Evolutionary conservation across 1,284 basidiomycete species (phyloP).

Genomic region (Omphalotus olearius): DNA sequence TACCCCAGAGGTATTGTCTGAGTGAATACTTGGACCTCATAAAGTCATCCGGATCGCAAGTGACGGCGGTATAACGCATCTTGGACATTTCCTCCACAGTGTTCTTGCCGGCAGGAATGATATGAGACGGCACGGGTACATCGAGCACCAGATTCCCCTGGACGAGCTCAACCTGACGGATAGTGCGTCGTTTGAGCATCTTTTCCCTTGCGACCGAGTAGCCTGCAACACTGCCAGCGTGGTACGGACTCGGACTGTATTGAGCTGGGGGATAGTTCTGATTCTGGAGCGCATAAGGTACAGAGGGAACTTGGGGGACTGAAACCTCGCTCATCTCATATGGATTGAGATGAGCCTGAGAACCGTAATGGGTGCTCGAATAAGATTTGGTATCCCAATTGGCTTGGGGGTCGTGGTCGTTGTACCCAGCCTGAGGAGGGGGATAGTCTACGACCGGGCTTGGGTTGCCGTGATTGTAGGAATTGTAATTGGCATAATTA

Average conservation of each 20-base stretch:
- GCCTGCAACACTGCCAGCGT: slow-evolving; percentile 48
- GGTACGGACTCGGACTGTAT: slow-evolving; percentile 43
- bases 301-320: slow-evolving; percentile 49
- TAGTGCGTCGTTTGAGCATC: slow-evolving; percentile 73
- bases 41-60: slow-evolving; percentile 91
- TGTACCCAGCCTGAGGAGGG: slow-evolving; percentile 21
- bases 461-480: slow-evolving; percentile 21
- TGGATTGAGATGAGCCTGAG: slow-evolving; percentile 66
- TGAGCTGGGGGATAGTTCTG: slow-evolving; percentile 55
- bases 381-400: slow-evolving; percentile 58
- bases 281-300: slow-evolving; percentile 38
- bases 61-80: slow-evolving; percentile 90
- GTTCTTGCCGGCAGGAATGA: slow-evolving; percentile 62
- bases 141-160: slow-evolving; percentile 84
- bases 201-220: slow-evolving; percentile 70
- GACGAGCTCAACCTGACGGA: slow-evolving; percentile 78
- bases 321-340: slow-evolving; percentile 55
- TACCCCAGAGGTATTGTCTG: slow-evolving; percentile 78
- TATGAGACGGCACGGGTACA: slow-evolving; percentile 73
- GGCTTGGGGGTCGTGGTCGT: slow-evolving; percentile 40
- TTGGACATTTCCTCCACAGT: slow-evolving; percentile 77
- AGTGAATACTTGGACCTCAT: slow-evolving; percentile 76
- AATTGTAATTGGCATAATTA: slow-evolving; percentile 24
- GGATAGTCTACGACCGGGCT: slow-evolving; percentile 34
- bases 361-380: slow-evolving; percentile 55